These are phyloP conservation scores for Globisporangium nagaii DNA, from an alignment of 352 stramenopile species.

Conservation along the genomic window DNA sequence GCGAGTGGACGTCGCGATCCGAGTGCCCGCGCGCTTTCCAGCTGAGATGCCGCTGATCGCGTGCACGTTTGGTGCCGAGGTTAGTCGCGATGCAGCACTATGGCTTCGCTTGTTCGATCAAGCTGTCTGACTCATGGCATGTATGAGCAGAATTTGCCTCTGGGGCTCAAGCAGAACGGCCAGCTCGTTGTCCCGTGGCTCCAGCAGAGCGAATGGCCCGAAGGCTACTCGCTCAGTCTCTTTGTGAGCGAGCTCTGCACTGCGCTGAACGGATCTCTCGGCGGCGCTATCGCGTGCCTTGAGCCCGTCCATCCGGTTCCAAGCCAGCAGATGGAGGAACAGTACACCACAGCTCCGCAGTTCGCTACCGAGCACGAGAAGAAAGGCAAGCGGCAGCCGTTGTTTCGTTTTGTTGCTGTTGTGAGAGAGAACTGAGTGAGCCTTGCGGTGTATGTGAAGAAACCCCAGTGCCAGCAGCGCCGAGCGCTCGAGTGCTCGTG, in stretches of 20 bases:
- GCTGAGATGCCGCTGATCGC: conserved; percentile 31
- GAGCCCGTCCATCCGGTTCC: conserved; percentile 16
- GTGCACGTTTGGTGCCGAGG: conserved; percentile 43
- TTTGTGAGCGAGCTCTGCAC: conserved; percentile 51
- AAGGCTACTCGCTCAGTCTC: conserved; percentile 37
- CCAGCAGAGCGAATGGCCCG: conserved; percentile 36
- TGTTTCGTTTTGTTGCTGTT: no score
- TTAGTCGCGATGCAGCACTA: conserved; percentile 4
- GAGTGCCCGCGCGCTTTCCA: conserved; percentile 35
- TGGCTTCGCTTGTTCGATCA: neutral
- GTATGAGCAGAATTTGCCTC: conserved; percentile 34
- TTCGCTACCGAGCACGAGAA: conserved; percentile 10
- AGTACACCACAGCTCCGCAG: conserved; percentile 25
- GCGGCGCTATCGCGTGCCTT: neutral
- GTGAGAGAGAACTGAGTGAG: no score
- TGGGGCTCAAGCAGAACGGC: conserved; percentile 23
- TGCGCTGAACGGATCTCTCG: conserved; percentile 14
- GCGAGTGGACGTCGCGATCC: conserved; percentile 37
- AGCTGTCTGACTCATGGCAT: neutral
- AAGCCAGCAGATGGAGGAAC: conserved; percentile 5
- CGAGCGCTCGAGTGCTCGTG: conserved; percentile 16
- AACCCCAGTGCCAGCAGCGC: neutral
- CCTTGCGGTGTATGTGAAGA: no score
- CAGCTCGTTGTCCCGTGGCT: conserved; percentile 51
- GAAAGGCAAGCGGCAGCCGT: neutral